These are phyloP conservation scores for Salpingoeca rosetta DNA, from an alignment of 78 protist species.

Conservation along the genomic window DNA sequence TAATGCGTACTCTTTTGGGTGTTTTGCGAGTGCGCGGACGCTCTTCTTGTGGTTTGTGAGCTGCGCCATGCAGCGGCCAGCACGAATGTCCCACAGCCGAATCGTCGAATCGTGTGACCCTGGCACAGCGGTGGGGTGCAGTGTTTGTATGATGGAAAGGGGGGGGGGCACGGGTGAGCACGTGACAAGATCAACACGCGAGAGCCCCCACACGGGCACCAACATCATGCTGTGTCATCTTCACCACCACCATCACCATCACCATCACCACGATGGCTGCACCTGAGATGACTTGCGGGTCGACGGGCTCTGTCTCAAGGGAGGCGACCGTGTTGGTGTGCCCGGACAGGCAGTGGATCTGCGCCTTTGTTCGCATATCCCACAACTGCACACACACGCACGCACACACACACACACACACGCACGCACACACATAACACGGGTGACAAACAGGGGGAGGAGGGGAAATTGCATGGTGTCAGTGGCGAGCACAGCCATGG, in stretches of 20 bases:
- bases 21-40: conserved; percentile 71
- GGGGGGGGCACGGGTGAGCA: neutral
- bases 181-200: neutral
- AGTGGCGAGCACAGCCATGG: too few species aligned
- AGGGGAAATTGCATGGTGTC: too few species aligned
- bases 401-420: too few species aligned
- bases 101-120: conserved; percentile 74
- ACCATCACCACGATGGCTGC: too few species aligned
- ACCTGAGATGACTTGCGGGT: conserved; percentile 46
- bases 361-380: conserved; percentile 86
- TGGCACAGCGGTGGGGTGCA: neutral
- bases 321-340: conserved; percentile 64
- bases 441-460: too few species aligned
- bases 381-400: too few species aligned
- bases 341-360: conserved; percentile 62
- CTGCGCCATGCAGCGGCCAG: conserved; percentile 38
- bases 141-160: neutral
- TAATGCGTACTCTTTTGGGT: conserved; percentile 60
- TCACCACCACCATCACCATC: too few species aligned
- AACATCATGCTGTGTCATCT: too few species aligned
- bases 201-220: too few species aligned
- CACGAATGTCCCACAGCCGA: conserved; percentile 90
- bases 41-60: conserved; percentile 96
- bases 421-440: too few species aligned
- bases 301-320: conserved; percentile 59